Percentiles rank a stretch among this genome's conserved stretches.
Conservation (phyloP, 495 filamentous ascomycete species). For the Penicillium riverlandense region DNA sequence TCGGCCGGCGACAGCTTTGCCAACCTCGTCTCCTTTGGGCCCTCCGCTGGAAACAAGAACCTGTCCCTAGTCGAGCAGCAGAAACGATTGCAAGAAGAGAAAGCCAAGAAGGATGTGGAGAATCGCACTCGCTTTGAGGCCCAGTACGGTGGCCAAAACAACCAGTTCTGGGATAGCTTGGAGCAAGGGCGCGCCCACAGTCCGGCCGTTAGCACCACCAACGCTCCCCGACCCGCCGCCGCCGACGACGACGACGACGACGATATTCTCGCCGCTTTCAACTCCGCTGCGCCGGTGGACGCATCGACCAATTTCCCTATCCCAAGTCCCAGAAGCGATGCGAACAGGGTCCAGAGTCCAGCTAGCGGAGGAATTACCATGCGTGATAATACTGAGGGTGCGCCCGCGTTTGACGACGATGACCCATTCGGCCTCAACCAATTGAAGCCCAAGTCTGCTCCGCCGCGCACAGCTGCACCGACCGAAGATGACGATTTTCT, state of each 20-base stretch:
- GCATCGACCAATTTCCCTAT: slow-evolving; percentile 53
- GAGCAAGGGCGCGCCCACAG: slow-evolving; percentile 42
- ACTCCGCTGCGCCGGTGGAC: slow-evolving; percentile 53
- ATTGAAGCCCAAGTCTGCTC: slow-evolving; percentile 40
- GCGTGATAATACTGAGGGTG: slow-evolving; percentile 13
- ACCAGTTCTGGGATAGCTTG: slow-evolving; percentile 64
- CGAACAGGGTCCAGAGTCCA: slow-evolving; percentile 8
- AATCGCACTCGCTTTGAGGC: slow-evolving; percentile 58
- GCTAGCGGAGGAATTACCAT: slow-evolving; percentile 16
- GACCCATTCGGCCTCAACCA: slow-evolving; percentile 85
- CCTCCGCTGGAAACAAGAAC: slow-evolving; percentile 57
- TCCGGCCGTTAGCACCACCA: slow-evolving; percentile 37
- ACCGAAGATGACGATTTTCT: slow-evolving; percentile 76
- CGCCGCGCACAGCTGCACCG: slow-evolving; percentile 23
- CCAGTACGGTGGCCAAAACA: slow-evolving; percentile 60
- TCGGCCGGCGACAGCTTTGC: slow-evolving; percentile 80
- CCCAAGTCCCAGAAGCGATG: slow-evolving; percentile 22
- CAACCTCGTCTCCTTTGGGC: slow-evolving; percentile 70
- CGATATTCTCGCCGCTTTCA: slow-evolving; percentile 58
- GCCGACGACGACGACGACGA: slow-evolving; percentile 52
- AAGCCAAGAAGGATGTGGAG: slow-evolving; percentile 66
- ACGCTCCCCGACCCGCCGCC: slow-evolving; percentile 33
- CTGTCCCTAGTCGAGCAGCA: slow-evolving; percentile 81
- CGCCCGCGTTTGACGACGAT: slow-evolving; percentile 45
- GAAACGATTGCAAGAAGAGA: slow-evolving; percentile 71